Conservation (phyloP, 2,329 filamentous ascomycete genomes). For the Fusarium albosuccineum region DNA sequence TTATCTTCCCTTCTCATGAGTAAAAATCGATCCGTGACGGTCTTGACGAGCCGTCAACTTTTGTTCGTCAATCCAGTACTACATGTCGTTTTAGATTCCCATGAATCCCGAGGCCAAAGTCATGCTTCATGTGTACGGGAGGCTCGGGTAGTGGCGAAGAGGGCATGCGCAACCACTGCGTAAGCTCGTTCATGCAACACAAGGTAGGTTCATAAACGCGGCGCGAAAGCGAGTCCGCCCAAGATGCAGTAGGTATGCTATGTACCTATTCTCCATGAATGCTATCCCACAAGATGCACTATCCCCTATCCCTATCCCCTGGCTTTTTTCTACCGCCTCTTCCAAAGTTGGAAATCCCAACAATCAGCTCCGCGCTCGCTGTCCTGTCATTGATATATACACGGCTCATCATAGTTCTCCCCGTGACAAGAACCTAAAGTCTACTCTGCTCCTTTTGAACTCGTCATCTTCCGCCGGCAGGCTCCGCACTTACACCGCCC, state of each 20-base stretch:
- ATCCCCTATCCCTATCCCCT: conserved; percentile 8
- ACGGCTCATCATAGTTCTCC: conserved; percentile 1
- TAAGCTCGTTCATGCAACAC: conserved; percentile 21
- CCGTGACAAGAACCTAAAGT: not conserved
- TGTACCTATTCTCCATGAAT: conserved; percentile 34
- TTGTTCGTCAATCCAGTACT: not conserved
- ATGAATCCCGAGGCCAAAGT: conserved; percentile 14
- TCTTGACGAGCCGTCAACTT: not conserved
- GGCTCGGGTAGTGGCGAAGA: conserved; percentile 34
- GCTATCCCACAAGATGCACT: conserved; percentile 30
- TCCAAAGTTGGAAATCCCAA: conserved; percentile 5
- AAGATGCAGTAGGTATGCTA: conserved; percentile 12
- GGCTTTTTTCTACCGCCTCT: conserved; percentile 19
- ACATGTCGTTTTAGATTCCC: not conserved
- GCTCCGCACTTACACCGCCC: conserved; percentile 24
- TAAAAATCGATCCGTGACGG: conserved; percentile 1
- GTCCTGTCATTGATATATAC: conserved; percentile 30
- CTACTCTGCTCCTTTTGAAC: conserved; percentile 6
- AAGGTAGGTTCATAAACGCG: not conserved
- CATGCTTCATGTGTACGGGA: conserved; percentile 16
- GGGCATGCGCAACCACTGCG: conserved; percentile 18
- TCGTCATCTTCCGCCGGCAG: conserved; percentile 12
- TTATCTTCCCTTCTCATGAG: conserved; percentile 15
- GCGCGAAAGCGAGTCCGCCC: conserved; percentile 9
- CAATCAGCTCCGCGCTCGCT: conserved; percentile 18